A percentile compares a stretch with the other conserved stretches of the same genome.
These are phyloP conservation scores for Saccharomycopsis amapae DNA, from an alignment of 805 yeast genomes.

Conservation along the genomic window DNA sequence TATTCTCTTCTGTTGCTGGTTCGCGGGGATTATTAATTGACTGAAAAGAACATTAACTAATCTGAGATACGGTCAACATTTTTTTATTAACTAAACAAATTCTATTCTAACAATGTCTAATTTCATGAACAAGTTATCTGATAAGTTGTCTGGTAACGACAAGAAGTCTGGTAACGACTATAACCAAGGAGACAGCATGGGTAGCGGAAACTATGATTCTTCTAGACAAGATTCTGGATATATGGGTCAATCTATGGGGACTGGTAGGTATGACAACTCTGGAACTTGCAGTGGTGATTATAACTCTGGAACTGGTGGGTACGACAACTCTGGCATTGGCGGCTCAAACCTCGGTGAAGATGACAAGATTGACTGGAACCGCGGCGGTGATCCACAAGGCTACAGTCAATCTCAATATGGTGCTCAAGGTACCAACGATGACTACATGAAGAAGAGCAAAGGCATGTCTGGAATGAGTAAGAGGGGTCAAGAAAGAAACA, in stretches of 20 bases:
- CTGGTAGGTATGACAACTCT: too few relatives aligned
- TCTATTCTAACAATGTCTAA: constrained; percentile 10
- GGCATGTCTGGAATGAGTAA: not conserved
- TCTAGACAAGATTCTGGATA: too few relatives aligned
- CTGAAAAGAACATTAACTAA: too few relatives aligned
- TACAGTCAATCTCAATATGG: constrained; percentile 4
- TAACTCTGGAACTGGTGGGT: not conserved
- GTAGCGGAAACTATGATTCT: too few relatives aligned
- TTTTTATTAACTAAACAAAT: too few relatives aligned
- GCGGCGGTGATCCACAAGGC: not conserved
- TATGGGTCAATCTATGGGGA: too few relatives aligned
- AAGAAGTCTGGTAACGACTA: not conserved
- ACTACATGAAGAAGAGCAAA: not conserved
- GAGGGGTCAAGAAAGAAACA: not conserved
- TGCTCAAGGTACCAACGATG: constrained; percentile 3
- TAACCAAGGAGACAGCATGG: not conserved
- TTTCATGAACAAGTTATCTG: constrained; percentile 11
- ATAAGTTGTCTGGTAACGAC: constrained; percentile 8
- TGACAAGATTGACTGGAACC: constrained; percentile 9
- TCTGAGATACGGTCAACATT: too few relatives aligned
- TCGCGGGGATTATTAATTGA: too few relatives aligned
- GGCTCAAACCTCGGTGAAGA: not conserved
- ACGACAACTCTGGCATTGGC: not conserved
- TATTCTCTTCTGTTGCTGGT: too few relatives aligned
- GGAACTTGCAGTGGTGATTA: too few relatives aligned